phyloP scores from a whole-genome alignment of 2,329 filamentous ascomycete genomes.

The Aspergillus intermedius region DNA sequence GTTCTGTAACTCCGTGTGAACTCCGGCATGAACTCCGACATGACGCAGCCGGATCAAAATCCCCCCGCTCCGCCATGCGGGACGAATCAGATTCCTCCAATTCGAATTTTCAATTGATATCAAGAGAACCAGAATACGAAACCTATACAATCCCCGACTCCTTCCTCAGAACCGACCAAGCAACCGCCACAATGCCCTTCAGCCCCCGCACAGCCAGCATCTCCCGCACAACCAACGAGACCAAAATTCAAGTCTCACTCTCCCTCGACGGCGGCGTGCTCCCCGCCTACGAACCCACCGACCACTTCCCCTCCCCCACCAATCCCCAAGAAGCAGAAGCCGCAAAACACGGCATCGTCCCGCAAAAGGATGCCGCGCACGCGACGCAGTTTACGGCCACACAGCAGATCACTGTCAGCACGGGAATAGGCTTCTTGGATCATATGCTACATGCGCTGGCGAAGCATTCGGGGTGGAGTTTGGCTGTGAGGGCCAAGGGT shows the following conservation, averaged over 20 bases:
- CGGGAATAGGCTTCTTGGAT: constrained; percentile 94
- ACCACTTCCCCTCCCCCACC: constrained; percentile 57
- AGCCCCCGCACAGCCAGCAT: constrained; percentile 68
- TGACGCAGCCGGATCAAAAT: constrained; percentile 7
- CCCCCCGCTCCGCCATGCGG: too few species aligned
- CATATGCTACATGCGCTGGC: constrained; percentile 97
- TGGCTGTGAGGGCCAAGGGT: constrained; percentile 74
- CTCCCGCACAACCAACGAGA: constrained; percentile 93
- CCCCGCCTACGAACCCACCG: constrained; percentile 31
- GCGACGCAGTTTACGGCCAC: constrained; percentile 77
- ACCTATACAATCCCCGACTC: background rate
- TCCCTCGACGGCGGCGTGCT: constrained; percentile 83
- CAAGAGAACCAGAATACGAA: background rate
- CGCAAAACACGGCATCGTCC: constrained; percentile 39
- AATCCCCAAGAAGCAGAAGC: constrained; percentile 47
- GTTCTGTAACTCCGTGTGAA: too few species aligned
- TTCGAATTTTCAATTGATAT: too few species aligned
- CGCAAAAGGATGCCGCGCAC: constrained; percentile 53
- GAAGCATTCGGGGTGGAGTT: constrained; percentile 92
- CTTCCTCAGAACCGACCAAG: background rate
- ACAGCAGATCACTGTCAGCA: constrained; percentile 81
- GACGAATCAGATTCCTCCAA: too few species aligned
- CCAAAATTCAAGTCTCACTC: constrained; percentile 86
- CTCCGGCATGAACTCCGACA: background rate
- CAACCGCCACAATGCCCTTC: constrained; percentile 18